These are phyloP conservation scores for Penicillium waksmanii DNA, from an alignment of 495 filamentous ascomycete genomes.

Conservation along the genomic window DNA sequence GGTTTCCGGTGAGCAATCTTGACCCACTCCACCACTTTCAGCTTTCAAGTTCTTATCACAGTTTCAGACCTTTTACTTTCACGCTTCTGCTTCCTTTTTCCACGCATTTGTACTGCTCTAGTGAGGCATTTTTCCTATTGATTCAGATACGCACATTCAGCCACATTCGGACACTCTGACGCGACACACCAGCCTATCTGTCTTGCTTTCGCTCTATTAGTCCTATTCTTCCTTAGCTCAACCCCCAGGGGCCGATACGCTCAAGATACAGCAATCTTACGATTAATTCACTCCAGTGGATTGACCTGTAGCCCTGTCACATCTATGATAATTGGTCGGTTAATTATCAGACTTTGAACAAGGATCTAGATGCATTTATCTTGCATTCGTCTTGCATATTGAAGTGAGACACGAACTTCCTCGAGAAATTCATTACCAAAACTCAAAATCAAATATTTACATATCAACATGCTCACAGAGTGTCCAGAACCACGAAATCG, in stretches of 20 bases:
- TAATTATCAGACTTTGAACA: neutral
- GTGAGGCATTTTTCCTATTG: neutral
- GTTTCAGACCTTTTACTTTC: neutral
- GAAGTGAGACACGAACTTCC: neutral
- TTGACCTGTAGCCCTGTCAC: neutral
- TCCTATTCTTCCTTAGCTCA: neutral
- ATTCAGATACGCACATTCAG: neutral
- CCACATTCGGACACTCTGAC: neutral
- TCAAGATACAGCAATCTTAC: neutral
- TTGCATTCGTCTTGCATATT: neutral
- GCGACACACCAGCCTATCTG: constrained; percentile 1
- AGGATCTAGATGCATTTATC: neutral
- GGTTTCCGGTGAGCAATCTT: neutral
- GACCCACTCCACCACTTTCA: neutral
- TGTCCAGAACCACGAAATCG: too few species aligned
- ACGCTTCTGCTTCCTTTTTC: neutral
- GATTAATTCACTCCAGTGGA: neutral
- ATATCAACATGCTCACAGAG: neutral
- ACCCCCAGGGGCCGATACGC: neutral
- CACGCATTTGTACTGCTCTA: neutral
- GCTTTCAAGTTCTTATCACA: neutral
- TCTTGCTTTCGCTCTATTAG: neutral
- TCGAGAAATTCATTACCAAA: neutral
- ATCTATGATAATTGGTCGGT: neutral
- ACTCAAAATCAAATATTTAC: neutral